Conservation (phyloP, 345 rosid species). For the Aurinia saxatilis region DNA sequence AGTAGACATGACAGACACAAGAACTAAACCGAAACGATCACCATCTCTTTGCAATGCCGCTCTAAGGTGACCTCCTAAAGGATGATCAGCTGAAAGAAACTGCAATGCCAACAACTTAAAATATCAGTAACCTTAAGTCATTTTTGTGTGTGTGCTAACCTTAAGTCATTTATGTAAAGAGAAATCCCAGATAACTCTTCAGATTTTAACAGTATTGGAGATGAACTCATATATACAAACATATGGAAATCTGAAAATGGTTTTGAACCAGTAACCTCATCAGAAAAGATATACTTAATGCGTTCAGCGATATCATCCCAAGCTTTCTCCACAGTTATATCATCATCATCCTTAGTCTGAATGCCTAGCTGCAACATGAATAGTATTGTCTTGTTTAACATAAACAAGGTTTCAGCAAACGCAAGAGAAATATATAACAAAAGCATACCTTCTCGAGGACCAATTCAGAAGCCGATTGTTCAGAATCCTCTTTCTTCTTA, state of each 20-base stretch:
- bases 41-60: conserved; percentile 52
- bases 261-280: conserved; percentile 46
- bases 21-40: conserved; percentile 45
- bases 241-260: not conserved
- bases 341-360: conserved; percentile 26
- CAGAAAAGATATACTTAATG: conserved; percentile 46
- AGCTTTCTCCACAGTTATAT: conserved; percentile 46
- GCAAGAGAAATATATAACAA: not conserved
- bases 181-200: not conserved
- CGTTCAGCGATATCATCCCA: conserved; percentile 46
- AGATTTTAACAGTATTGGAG: not conserved
- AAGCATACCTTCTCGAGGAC: conserved; percentile 55
- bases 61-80: conserved; percentile 63
- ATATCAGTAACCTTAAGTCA: not conserved
- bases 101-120: conserved; percentile 20
- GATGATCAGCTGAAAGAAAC: conserved; percentile 64
- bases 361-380: conserved; percentile 59
- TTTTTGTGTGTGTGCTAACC: not conserved
- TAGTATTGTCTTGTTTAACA: not conserved
- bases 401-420: not conserved
- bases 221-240: not conserved
- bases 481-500: conserved; percentile 65
- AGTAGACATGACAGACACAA: conserved; percentile 54
- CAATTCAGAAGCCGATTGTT: conserved; percentile 77
- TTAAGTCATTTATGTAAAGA: no score